Base-by-base conservation (phyloP, 805 yeast species). In the Aciculoconidium aculeatum region DNA sequence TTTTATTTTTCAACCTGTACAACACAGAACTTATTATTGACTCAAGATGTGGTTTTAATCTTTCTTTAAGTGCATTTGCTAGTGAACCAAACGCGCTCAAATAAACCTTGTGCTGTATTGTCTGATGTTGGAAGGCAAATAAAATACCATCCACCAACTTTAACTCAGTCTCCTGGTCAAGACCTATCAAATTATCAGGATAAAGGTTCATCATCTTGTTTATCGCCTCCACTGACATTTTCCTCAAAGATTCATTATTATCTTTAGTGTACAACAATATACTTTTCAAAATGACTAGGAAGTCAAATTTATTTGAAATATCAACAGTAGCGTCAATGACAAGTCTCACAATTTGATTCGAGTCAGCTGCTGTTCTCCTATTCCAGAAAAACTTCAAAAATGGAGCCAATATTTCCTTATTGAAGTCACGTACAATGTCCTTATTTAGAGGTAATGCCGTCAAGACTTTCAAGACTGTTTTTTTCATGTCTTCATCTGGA, bases 401-500 rank as follows among this genome's bases (percentile, higher is more conserved):
- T 0, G 76, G 70, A 1, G 74, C 72, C 3, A 76, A 51, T 2
- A 82, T 66, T 13, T 75, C 73, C 5, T 61, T 66, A 23, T 61
- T 57, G 37, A 71, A 75, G 15, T 53, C 54, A 10, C 60, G 63
- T 8, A 77, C 67, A 9, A 84, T 65, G 8, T 75, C 74, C 8
- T 72, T 77, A 1, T 82, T 64, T 1, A 72, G 54, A 9, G 85
- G 75, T 42, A 92, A 74, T 36, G 72, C 77, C 31, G 71, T 78
- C 17, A 88, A 58, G 6, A 84, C 83, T 17, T 67, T 60, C 35
- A 92, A 53, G 3, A 88, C 80, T 0, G 87, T 71, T 35, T 71
- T 71, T 44, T 75, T 76, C 90, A 88, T 82, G 27, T 87, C 95
- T 37, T 83, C 94, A 47, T 86, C 95, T 0, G 92, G 87, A 1